phyloP scores from a whole-genome alignment of 1,284 basidiomycete genomes.

The Cryptococcus amylolentus region DNA sequence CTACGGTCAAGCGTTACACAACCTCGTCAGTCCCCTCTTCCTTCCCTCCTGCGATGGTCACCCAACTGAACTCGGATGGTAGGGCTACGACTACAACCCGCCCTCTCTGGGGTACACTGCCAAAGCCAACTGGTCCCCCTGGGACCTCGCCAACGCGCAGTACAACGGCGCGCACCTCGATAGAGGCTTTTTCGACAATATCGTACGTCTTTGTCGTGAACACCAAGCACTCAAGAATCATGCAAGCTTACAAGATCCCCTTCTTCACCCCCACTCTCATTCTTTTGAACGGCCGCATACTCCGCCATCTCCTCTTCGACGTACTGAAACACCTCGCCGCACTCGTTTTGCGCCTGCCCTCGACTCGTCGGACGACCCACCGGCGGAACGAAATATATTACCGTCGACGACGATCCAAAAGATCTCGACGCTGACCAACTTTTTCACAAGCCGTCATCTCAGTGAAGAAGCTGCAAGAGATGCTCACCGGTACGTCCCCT shows the following conservation, averaged over 20 bases:
- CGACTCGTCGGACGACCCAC: neutral
- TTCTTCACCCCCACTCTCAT: neutral
- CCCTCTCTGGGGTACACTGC: slow-evolving; percentile 30
- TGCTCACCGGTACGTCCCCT: slow-evolving; percentile 21
- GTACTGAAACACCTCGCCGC: neutral
- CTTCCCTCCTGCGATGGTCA: too few relatives aligned
- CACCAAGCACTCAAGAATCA: slow-evolving; percentile 5
- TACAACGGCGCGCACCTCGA: slow-evolving; percentile 33
- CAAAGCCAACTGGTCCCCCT: slow-evolving; percentile 32
- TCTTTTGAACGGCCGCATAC: slow-evolving; percentile 1
- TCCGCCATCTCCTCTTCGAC: neutral
- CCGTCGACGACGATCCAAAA: slow-evolving; percentile 10
- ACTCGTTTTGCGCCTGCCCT: neutral
- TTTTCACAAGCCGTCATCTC: slow-evolving; percentile 37
- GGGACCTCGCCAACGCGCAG: slow-evolving; percentile 38
- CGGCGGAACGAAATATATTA: neutral
- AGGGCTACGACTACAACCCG: slow-evolving; percentile 40
- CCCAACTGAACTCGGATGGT: neutral
- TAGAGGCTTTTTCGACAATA: slow-evolving; percentile 41
- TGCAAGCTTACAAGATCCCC: slow-evolving; percentile 3
- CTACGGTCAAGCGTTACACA: slow-evolving; percentile 26
- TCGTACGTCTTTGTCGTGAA: slow-evolving; percentile 29
- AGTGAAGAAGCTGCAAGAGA: slow-evolving; percentile 37
- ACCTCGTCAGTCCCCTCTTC: slow-evolving; percentile 26
- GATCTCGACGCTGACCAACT: slow-evolving; percentile 32